phyloP scores from a whole-genome alignment of 257 asterid species.

The Capsicum baccatum region DNA sequence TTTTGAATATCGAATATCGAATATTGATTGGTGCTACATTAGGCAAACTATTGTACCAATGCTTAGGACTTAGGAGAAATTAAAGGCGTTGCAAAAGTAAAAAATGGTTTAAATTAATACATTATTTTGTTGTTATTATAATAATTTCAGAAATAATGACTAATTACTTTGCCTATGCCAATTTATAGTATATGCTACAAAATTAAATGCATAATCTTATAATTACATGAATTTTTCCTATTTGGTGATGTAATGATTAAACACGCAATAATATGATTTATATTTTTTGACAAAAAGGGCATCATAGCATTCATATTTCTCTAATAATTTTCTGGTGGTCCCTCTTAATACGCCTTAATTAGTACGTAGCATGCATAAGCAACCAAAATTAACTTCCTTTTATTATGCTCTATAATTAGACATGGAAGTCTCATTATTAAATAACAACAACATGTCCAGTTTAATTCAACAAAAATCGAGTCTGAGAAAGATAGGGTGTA shows the following conservation, averaged over 20 bases:
- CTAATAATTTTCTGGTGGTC: slow-evolving; percentile 3
- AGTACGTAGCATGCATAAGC: neutral
- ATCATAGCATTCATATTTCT: neutral
- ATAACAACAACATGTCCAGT: neutral
- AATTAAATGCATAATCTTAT: neutral
- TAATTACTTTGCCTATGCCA: neutral
- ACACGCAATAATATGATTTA: neutral
- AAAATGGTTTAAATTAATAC: no score
- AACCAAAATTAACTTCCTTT: neutral
- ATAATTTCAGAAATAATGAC: neutral
- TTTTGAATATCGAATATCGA: no score
- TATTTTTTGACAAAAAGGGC: neutral
- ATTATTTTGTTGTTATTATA: neutral
- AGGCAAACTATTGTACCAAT: neutral
- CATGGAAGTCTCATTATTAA: neutral
- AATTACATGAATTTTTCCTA: neutral
- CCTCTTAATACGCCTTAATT: neutral
- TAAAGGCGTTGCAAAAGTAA: neutral
- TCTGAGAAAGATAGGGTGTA: no score
- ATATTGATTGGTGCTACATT: no score
- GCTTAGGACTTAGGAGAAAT: neutral
- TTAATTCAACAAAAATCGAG: no score
- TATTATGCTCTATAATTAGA: neutral
- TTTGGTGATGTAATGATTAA: neutral
- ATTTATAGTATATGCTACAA: neutral